A percentile compares a stretch with the other conserved stretches of the same genome.
phyloP scores from a whole-genome alignment of 2,329 filamentous ascomycete genomes.

The Phaeosphaeria sp. region DNA sequence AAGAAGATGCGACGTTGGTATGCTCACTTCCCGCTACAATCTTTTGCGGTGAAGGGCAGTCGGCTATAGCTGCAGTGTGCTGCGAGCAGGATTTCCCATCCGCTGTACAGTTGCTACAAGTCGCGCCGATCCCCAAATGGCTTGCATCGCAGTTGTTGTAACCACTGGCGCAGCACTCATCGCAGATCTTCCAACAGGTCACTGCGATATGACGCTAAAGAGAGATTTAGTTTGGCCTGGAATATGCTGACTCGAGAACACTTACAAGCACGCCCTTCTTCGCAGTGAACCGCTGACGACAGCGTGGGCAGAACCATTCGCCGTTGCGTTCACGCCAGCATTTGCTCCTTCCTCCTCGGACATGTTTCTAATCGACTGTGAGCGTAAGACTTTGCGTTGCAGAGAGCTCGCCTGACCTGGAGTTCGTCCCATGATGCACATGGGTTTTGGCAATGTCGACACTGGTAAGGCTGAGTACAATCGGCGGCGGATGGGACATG shows the following conservation, averaged over 20 bases:
- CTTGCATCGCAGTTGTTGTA: conserved; percentile 12
- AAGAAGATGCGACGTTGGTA: not conserved
- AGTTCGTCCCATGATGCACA: not conserved
- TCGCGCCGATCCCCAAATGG: not conserved
- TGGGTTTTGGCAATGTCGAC: conserved; percentile 8
- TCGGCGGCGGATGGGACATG: not conserved
- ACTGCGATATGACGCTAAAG: conserved; percentile 10
- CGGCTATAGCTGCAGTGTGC: conserved; percentile 4
- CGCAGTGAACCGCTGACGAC: not conserved
- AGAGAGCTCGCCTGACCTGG: not conserved
- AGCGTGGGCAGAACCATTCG: conserved; percentile 13
- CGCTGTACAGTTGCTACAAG: conserved; percentile 13
- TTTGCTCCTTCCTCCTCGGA: not conserved
- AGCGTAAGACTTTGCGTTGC: not conserved
- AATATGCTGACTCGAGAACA: not conserved
- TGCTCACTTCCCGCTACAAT: not conserved
- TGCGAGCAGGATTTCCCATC: conserved; percentile 12
- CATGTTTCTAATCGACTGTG: conserved; percentile 2
- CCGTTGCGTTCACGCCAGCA: conserved; percentile 2
- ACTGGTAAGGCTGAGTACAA: not conserved
- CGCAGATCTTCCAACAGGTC: conserved; percentile 22
- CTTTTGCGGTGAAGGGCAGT: not conserved
- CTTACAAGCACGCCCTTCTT: conserved; percentile 6
- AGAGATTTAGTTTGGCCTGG: not conserved
- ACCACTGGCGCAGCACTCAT: conserved; percentile 15